Percentiles rank a stretch among this genome's conserved stretches.
phyloP scores from a whole-genome alignment of 306 rosid genomes.

The Lathyrus sativus region DNA sequence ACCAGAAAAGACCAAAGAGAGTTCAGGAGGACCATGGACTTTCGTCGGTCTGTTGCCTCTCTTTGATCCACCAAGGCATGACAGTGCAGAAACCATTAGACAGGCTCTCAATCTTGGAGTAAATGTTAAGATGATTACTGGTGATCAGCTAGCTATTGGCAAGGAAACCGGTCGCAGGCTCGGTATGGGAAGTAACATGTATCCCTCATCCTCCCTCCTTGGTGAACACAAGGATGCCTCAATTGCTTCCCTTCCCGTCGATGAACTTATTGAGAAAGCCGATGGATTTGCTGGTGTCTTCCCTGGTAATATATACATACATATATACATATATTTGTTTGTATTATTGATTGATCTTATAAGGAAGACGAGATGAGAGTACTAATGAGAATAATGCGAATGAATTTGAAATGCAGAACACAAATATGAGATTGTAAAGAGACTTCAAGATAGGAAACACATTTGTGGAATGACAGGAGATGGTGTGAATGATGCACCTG shows the following conservation, averaged over 20 bases:
- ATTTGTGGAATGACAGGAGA: slow-evolving; percentile 97
- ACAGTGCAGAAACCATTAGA: slow-evolving; percentile 88
- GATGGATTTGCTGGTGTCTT: slow-evolving; percentile 97
- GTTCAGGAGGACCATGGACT: slow-evolving; percentile 76
- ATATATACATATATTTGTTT: not conserved
- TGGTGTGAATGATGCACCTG: slow-evolving; percentile 96
- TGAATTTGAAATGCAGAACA: slow-evolving; percentile 58
- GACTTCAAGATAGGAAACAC: slow-evolving; percentile 78
- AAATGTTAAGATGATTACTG: slow-evolving; percentile 94
- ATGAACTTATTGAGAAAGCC: slow-evolving; percentile 91
- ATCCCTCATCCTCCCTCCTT: slow-evolving; percentile 93
- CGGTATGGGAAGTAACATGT: slow-evolving; percentile 98
- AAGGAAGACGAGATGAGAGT: not conserved
- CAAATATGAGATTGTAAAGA: slow-evolving; percentile 85
- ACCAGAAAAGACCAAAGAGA: slow-evolving; percentile 71
- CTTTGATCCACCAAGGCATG: slow-evolving; percentile 95
- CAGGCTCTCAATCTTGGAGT: slow-evolving; percentile 84
- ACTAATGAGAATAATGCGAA: slow-evolving; percentile 3
- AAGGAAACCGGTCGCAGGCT: slow-evolving; percentile 94
- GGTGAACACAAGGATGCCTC: slow-evolving; percentile 69
- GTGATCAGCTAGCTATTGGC: slow-evolving; percentile 91
- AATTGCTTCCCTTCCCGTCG: slow-evolving; percentile 61
- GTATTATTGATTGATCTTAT: not conserved
- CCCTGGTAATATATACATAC: slow-evolving; percentile 54
- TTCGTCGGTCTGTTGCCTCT: slow-evolving; percentile 90